These are phyloP conservation scores for Claviceps maximensis DNA, from an alignment of 2,329 filamentous ascomycete genomes.

Conservation along the genomic window DNA sequence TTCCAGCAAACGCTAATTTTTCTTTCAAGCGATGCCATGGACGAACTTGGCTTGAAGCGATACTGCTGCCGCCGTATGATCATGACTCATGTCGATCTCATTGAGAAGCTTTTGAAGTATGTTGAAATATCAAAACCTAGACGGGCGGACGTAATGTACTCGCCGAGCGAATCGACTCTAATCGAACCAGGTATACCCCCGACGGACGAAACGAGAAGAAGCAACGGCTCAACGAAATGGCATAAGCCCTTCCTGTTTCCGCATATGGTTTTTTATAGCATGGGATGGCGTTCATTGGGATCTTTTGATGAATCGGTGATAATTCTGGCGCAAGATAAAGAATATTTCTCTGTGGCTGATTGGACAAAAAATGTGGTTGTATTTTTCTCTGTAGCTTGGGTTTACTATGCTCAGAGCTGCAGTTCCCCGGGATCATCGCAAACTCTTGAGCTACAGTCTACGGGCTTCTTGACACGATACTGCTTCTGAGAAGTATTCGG, in stretches of 20 bases:
- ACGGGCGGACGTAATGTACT: background rate
- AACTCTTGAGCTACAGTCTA: too few relatives aligned
- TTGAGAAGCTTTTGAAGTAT: slow-evolving; percentile 94
- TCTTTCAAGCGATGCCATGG: slow-evolving; percentile 71
- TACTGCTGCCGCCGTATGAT: slow-evolving; percentile 99
- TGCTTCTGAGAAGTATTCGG: too few relatives aligned
- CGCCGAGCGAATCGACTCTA: background rate
- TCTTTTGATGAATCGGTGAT: slow-evolving; percentile 10
- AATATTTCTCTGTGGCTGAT: background rate
- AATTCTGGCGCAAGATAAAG: slow-evolving; percentile 16
- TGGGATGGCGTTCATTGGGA: slow-evolving; percentile 19
- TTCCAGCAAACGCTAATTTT: background rate
- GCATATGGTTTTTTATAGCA: slow-evolving; percentile 12
- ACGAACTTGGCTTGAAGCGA: slow-evolving; percentile 80
- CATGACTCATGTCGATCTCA: slow-evolving; percentile 97
- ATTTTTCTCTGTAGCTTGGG: too few relatives aligned
- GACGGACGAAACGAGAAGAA: slow-evolving; percentile 52
- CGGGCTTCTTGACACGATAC: too few relatives aligned
- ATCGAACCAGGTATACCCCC: slow-evolving; percentile 40
- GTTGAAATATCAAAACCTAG: slow-evolving; percentile 13
- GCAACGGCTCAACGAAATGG: slow-evolving; percentile 25
- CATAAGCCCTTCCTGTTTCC: slow-evolving; percentile 10
- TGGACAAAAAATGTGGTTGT: background rate
- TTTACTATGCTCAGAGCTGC: too few relatives aligned
- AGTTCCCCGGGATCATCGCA: too few relatives aligned